phyloP scores from a whole-genome alignment of 306 rosid species.

The Ziziphus jujuba region DNA sequence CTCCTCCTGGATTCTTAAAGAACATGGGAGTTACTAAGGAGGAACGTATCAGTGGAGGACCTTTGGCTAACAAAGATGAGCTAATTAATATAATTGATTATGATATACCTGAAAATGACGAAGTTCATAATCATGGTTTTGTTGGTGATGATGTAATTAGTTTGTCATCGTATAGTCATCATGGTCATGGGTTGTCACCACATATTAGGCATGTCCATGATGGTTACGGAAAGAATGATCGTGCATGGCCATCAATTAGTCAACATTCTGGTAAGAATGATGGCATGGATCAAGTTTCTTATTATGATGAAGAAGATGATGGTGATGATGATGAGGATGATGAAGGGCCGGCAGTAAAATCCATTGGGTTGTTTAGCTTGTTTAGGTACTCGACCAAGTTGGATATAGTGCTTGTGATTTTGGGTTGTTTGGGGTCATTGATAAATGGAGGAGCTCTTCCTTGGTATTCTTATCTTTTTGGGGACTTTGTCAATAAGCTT shows the following conservation, averaged over 20 bases:
- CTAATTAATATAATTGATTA: conserved; percentile 30
- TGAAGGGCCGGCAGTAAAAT: conserved; percentile 35
- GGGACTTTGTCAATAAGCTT: conserved; percentile 65
- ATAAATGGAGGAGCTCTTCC: conserved; percentile 94
- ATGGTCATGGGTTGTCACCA: no score
- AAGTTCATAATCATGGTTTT: no score
- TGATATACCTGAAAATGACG: conserved; percentile 29
- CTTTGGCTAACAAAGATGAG: conserved; percentile 63
- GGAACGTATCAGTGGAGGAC: conserved; percentile 13
- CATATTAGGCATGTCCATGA: no score
- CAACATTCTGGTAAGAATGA: background rate
- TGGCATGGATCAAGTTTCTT: conserved; percentile 27
- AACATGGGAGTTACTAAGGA: conserved; percentile 29
- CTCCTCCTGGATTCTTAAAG: conserved; percentile 21
- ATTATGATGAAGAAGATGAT: conserved; percentile 42
- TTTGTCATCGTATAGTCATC: background rate
- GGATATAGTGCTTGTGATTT: conserved; percentile 70
- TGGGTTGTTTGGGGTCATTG: conserved; percentile 88
- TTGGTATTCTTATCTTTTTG: conserved; percentile 73
- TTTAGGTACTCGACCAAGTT: conserved; percentile 75
- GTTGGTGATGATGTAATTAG: background rate
- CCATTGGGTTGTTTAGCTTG: conserved; percentile 69
- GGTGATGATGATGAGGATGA: conserved; percentile 52
- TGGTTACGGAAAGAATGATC: background rate
- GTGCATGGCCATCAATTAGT: conserved; percentile 14